phyloP scores from a whole-genome alignment of 768 basidiomycete genomes.

The Chalciporus pseudorubinellus region DNA sequence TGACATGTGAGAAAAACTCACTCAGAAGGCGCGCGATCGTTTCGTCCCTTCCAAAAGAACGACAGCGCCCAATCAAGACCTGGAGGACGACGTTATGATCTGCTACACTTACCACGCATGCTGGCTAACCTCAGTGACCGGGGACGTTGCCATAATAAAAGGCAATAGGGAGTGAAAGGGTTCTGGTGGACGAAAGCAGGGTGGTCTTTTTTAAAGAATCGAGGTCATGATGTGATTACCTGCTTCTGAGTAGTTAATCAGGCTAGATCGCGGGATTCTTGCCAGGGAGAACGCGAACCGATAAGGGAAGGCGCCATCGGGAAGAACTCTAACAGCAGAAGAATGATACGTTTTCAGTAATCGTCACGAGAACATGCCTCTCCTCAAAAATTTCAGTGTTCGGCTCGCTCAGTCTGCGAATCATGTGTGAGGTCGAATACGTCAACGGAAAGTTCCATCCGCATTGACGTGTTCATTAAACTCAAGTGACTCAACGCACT shows the following conservation, averaged over 20 bases:
- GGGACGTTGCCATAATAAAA: constrained; percentile 53
- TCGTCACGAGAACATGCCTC: constrained; percentile 28
- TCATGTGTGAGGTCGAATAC: constrained; percentile 25
- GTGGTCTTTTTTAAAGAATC: constrained; percentile 37
- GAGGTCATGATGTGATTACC: constrained; percentile 23
- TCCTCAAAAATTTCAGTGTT: constrained; percentile 10
- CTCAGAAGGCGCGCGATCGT: constrained; percentile 60
- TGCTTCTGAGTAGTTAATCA: constrained; percentile 46
- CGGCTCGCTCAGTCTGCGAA: constrained; percentile 30
- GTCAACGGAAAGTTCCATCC: constrained; percentile 36
- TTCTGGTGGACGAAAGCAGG: constrained; percentile 20
- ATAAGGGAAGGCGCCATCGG: constrained; percentile 28
- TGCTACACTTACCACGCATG: constrained; percentile 57
- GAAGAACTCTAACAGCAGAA: constrained; percentile 23
- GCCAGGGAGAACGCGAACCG: constrained; percentile 44
- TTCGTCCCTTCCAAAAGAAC: constrained; percentile 54
- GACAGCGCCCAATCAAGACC: constrained; percentile 18
- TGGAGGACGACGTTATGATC: constrained; percentile 9
- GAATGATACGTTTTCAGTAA: constrained; percentile 21
- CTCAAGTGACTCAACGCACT: constrained; percentile 21
- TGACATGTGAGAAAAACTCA: constrained; percentile 29
- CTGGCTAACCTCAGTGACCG: constrained; percentile 57
- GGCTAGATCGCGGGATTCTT: constrained; percentile 56
- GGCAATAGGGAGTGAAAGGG: constrained; percentile 36
- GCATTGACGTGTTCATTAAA: constrained; percentile 29